Percentiles rank a stretch among this genome's conserved stretches.
Conservation (phyloP, 176 grass and related monocot genomes). For the Triticum timopheevii region DNA sequence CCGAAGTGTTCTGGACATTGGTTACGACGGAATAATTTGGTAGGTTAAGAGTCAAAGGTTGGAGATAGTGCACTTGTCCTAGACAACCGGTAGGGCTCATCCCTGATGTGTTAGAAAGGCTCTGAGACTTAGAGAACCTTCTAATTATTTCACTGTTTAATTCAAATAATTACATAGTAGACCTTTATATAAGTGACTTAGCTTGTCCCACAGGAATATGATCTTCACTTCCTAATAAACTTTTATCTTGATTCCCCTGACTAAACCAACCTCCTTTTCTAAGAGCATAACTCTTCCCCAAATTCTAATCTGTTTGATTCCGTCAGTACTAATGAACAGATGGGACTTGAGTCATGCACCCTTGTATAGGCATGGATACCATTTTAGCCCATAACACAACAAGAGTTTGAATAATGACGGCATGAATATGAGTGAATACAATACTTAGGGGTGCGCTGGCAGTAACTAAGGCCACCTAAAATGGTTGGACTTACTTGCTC, state of each 20-base stretch:
- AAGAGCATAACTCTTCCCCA: conserved; percentile 10
- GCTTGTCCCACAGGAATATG: neutral
- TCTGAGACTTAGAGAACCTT: neutral
- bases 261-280: neutral
- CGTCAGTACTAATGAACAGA: neutral
- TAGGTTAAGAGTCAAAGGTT: neutral
- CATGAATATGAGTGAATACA: conserved; percentile 8
- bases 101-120: neutral
- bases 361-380: neutral
- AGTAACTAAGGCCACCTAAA: conserved; percentile 15
- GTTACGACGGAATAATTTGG: neutral
- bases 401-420: conserved; percentile 11
- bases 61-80: neutral
- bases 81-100: neutral
- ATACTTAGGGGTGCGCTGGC: neutral
- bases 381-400: neutral
- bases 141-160: neutral
- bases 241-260: neutral
- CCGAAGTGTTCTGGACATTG: neutral
- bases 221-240: neutral
- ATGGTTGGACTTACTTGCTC: conserved; percentile 80
- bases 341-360: neutral
- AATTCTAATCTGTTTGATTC: neutral
- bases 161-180: neutral
- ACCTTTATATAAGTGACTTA: neutral